Base-by-base conservation (phyloP, 2,329 filamentous ascomycete species). In the Aspergillus sergii region DNA sequence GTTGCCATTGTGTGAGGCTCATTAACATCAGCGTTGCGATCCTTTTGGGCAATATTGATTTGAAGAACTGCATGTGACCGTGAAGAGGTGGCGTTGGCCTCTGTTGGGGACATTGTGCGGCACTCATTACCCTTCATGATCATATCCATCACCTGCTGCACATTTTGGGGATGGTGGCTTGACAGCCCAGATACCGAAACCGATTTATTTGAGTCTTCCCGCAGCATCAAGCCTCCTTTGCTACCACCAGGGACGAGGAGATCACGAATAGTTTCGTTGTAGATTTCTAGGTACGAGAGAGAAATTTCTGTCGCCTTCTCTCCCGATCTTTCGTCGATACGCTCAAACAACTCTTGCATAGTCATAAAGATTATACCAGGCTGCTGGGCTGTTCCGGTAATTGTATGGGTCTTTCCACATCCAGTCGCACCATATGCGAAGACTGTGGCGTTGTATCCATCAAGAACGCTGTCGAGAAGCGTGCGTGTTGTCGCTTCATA, bases 81-180 rank as follows among this genome's bases (percentile, higher is more conserved):
- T 11, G 95, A 99, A 0, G 95, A 99, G 0, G 95, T 97, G 21
- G 95, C 94, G 76, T 99, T 99, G 70, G 95, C 95, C 80, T 94
- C 94, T 9, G 95, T 99, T 1, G 95, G 94, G 0, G 95, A 98
- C 77, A 98, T 95, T 4, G 95, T 99, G 51, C 95, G 90, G 78
- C 91, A 93, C 71, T 96, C 92, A 78, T 99, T 99, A 67, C 95
- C 95, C 75, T 89, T 88, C 60, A 99, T 91, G 74, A 99, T 97
- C 87, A 99, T 97, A 73, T 99, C 94, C 95, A 99, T 99, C 72
- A 99, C 95, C 79, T 99, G 90, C 74, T 96, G 88, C 16, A 98
- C 95, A 74, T 94, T 92, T 70, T 90, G 90, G 2, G 95, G 95
- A 68, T 91, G 91, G 75, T 97, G 93, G 72, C 93, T 97, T 3